Evolutionary conservation across 1,139 yeast genomes (phyloP).

Genomic region (Zhuliangozyma blackwelliae): DNA sequence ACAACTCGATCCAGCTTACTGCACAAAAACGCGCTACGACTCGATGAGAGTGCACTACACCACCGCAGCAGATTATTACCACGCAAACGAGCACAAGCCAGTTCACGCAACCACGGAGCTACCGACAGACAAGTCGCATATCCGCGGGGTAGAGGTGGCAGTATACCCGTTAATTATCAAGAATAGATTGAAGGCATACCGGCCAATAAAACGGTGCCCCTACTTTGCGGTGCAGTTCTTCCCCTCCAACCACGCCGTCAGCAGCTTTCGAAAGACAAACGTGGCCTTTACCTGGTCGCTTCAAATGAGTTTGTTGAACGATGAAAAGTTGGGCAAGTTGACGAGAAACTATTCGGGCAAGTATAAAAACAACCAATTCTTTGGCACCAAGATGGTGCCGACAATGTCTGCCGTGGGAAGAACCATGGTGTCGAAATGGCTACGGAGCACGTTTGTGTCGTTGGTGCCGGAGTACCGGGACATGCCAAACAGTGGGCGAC

Average conservation of each 20-base stretch:
- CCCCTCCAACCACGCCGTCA: constrained; percentile 25
- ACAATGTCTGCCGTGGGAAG: constrained; percentile 33
- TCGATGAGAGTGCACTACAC: background rate
- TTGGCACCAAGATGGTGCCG: constrained; percentile 25
- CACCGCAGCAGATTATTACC: constrained; percentile 1
- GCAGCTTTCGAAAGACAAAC: constrained; percentile 33
- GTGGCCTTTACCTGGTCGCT: constrained; percentile 29
- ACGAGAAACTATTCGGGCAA: constrained; percentile 26
- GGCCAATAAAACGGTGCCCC: constrained; percentile 17
- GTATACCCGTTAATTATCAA: constrained; percentile 12
- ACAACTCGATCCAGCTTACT: background rate
- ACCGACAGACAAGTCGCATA: constrained; percentile 30
- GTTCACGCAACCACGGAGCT: constrained; percentile 10
- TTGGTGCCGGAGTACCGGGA: constrained; percentile 9
- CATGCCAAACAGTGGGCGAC: constrained; percentile 7
- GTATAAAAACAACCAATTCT: constrained; percentile 19
- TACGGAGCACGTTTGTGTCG: constrained; percentile 6
- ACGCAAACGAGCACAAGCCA: background rate
- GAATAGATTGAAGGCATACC: constrained; percentile 15
- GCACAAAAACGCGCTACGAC: background rate
- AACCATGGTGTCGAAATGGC: constrained; percentile 21
- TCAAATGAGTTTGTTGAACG: constrained; percentile 20
- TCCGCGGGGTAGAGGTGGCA: constrained; percentile 32
- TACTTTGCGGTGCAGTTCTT: constrained; percentile 19
- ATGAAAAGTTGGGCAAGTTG: constrained; percentile 17